A percentile compares a stretch with the other conserved stretches of the same genome.
phyloP scores from a whole-genome alignment of 371 early-diverging fungal species.

The Mucor piriformis region DNA sequence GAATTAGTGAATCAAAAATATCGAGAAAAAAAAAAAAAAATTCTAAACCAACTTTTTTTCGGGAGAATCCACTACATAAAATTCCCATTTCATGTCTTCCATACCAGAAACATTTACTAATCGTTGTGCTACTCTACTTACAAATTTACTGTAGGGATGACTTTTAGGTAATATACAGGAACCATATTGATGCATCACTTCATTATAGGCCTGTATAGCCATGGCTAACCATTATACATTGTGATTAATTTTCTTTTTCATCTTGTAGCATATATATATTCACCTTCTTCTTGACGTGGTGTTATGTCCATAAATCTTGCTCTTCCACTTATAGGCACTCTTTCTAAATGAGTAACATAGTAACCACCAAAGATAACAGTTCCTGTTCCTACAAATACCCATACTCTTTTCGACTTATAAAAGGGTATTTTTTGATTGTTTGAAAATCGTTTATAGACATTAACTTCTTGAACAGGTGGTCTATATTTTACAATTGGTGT shows the following conservation, averaged over 20 bases:
- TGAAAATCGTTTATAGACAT: conserved; percentile 36
- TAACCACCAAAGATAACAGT: conserved; percentile 56
- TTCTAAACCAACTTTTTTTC: conserved; percentile 64
- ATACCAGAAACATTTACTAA: conserved; percentile 75
- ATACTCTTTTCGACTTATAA: conserved; percentile 36
- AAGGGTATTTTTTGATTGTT: conserved; percentile 28
- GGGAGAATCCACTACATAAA: conserved; percentile 79
- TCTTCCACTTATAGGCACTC: conserved; percentile 67
- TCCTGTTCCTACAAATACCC: conserved; percentile 46
- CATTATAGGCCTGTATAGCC: conserved; percentile 69
- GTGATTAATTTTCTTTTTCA: neutral
- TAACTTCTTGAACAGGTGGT: neutral
- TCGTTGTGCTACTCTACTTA: conserved; percentile 64
- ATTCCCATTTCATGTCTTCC: conserved; percentile 73
- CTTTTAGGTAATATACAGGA: conserved; percentile 60
- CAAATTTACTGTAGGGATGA: conserved; percentile 63
- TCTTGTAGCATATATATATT: neutral
- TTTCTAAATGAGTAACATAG: conserved; percentile 66
- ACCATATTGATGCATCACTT: conserved; percentile 67
- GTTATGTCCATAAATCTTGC: conserved; percentile 67
- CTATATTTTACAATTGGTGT: neutral
- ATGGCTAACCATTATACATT: conserved; percentile 34
- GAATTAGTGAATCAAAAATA: neutral
- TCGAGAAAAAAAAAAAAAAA: neutral
- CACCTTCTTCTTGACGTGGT: conserved; percentile 59